A percentile compares a stretch with the other conserved stretches of the same genome.
phyloP scores from a whole-genome alignment of 345 rosid genomes.

The Sonneratia alba region DNA sequence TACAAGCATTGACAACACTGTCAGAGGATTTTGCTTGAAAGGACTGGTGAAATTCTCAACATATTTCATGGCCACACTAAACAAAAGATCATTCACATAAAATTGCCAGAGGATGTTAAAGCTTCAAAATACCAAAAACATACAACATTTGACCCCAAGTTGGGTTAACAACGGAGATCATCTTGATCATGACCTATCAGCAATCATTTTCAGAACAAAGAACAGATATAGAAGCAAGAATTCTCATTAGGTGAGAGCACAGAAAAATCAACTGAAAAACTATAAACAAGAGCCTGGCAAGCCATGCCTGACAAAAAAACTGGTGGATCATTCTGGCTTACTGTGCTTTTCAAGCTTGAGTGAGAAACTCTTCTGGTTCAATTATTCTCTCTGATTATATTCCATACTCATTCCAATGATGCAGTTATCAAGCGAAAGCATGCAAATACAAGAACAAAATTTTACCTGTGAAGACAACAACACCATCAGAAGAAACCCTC shows the following conservation, averaged over 20 bases:
- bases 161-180: neutral
- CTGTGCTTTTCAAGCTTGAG: neutral
- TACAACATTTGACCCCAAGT: neutral
- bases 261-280: neutral
- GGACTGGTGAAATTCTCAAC: neutral
- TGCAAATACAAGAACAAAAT: neutral
- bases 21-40: neutral
- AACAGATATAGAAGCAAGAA: neutral
- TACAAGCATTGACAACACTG: conserved; percentile 6
- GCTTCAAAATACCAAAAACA: neutral
- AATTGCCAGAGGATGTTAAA: neutral
- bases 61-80: neutral
- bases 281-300: neutral
- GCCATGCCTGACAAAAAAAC: neutral
- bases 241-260: neutral
- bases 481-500: conserved; percentile 48
- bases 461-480: conserved; percentile 52
- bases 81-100: neutral
- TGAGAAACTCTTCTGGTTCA: neutral
- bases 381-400: neutral
- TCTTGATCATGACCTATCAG: neutral
- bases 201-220: neutral
- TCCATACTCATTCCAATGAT: neutral
- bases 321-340: neutral
- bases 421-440: neutral